Base-by-base conservation (phyloP, 768 basidiomycete genomes). In the Termitomyces titanicus region DNA sequence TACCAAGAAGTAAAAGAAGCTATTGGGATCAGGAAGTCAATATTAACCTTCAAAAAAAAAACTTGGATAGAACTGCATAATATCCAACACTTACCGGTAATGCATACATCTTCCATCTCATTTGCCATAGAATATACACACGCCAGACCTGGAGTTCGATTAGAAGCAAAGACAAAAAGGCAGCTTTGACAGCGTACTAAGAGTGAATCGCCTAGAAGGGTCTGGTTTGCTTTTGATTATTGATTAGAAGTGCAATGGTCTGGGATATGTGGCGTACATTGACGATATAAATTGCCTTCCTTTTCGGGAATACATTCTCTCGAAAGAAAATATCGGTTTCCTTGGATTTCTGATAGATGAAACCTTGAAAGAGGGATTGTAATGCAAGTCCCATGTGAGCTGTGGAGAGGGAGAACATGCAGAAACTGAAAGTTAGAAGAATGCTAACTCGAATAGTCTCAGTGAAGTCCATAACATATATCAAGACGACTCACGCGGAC, bases 261-360 rank as follows among this genome's bases (percentile, higher is more conserved):
- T 4, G 45, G 2, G 43, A 13, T 12, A 12, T 15, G 31, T 29
- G 22, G 31, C 66, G 42, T 47, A 69, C 66, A 49, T 66, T 69
- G 25, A 69, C 55, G 15, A 69, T 66, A 47, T 69, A 69, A 12
- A 69, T 54, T 20, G 68, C 65, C 51, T 67, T 67, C 29, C 68
- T 47, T 15, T 60, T 61, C 0, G 66, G 68, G 39, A 69, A 67
- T 18, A 69, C 63, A 51, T 67, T 69, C 15, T 61, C 47, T 31
- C 65, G 60, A 52, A 64, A 69, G 53, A 63, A 67, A 18, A 49
- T 53, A 1, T 64, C 58, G 5, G 63, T 62, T 3, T 56, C 61
- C 5, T 58, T 57, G 8, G 54, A 45, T 12, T 60, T 47, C 2
- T 61, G 64, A 39, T 57, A 63, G n/a, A 67, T 59, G 27, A 69